Evolutionary conservation across 192 early-diverging fungal species (phyloP), one percentile per base, ranked within the genome.

Genomic region (Backusella tuberculispora): DNA sequence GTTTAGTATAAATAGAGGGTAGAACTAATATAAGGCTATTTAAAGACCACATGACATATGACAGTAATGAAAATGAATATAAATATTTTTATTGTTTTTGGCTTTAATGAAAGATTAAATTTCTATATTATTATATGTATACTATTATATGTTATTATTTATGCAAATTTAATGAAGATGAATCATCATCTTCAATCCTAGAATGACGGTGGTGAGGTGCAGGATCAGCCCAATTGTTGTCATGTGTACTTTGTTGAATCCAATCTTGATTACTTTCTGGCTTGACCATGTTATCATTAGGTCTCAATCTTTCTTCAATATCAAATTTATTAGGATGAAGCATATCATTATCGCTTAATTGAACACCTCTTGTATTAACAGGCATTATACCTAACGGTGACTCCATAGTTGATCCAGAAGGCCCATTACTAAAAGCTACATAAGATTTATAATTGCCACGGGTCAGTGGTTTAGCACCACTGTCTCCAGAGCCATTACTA

Each of bases 191-290:
- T 9, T 42, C 40, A 10, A 42, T 38, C 4, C 19, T 67, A n/a
- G 66, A 60, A 26, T 60, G 21, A 17, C n/a, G 43, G 56, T 70
- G 74, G 34, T 76, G 74, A 3, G 73, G 73, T 37, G 73, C 73
- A n/a, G 73, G 73, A 24, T 66, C 19, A 41, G 73, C 73, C 64
- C 73, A 74, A 15, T 74, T 63, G 43, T 24, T 37, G 14, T 72
- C 71, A 29, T 72, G 71, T 3, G 66, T 41, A 42, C 38, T 42
- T 21, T 67, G 66, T 45, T 68, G 43, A 34, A 66, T 66, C 29
- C 64, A 75, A 24, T 21, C 40, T 21, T n/a, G 38, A 60, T 26
- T 60, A 13, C 21, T 2, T 12, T 60, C 53, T 9, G 21, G 3
- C 21, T 26, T 12, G 9, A 26, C 26, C 21, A 26, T 26, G 8